Evolutionary conservation across 2,329 filamentous ascomycete genomes (phyloP), one percentile per base, ranked within the genome.

Genomic region (Chaetomiaceae sp.): DNA sequence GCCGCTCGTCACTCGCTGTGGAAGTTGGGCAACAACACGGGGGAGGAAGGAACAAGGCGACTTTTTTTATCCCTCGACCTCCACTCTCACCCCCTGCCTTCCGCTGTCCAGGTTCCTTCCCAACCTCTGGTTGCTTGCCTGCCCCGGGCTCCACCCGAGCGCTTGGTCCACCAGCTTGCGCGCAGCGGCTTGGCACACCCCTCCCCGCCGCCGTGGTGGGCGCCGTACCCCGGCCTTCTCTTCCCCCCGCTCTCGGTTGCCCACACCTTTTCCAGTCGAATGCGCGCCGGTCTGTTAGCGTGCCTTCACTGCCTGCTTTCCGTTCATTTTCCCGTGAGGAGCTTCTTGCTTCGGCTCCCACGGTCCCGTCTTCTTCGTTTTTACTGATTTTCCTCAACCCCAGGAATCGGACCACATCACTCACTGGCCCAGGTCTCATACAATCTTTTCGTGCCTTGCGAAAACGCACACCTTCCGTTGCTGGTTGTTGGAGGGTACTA

Each of bases 251-350:
- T 49, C 55, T 54, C 51, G 49, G 54, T 48, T 58, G 54, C 54
- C 54, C 59, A 60, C 57, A 57, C 57, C 58, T 47, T 61, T 59
- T 61, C 49, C 46, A 52, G 47, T 51, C 53, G 46, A 59, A 61
- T 58, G 59, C 56, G 57, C 59, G 54, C 59, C 54, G 43, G 47
- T 47, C 51, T 55, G 47, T 55, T 55, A 56, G 56, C 55, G 58
- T 58, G 46, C 56, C 53, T 49, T 51, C 56, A 31, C 14, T 31
- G 27, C 8, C 27, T 12, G 27, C 9, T 60, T 61, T 60, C 54
- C 56, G 55, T 61, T 65, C 67, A 63, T 67, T 68, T 68, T 70
- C 63, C 67, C 67, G 66, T 65, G 67, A 63, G 59, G 61, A 47
- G 63, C 63, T 63, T 63, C 65, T 63, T 62, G 55, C 56, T 56